Evolutionary conservation across 495 filamentous ascomycete species (phyloP), one percentile per base, ranked within the genome.

Genomic region (Neurospora sp.): DNA sequence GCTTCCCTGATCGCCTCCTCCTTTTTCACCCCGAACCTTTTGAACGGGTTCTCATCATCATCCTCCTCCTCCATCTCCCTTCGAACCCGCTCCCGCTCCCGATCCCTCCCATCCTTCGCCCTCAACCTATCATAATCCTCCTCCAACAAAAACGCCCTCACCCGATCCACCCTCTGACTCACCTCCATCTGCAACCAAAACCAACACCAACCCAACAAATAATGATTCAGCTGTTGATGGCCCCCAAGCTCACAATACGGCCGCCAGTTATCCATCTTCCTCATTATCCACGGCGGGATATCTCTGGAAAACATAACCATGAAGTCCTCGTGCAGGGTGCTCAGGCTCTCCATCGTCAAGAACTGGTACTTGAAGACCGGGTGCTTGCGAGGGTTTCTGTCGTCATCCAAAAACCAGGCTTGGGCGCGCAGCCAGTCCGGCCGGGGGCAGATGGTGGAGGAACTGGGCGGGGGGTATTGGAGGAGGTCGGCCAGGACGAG

Each of bases 41-140:
- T 16, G 76, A 71, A 11, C 76, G 78, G 44, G 82, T 59, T 0
- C 69, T 10, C 27, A 73, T 75, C 20, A 41, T 40, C 22, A 7
- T 38, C n/a, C 27, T 35, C 61, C 11, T 69, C 22, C 1, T 69
- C 38, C 41, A 70, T 18, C 44, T 20, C 16, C 3, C 40, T 70
- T 38, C 68, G 35, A 18, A 37, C 14, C 39, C 41, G 61, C 18
- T 35, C 46, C 41, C 18, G 14, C 27, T 18, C 53, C 48, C n/a
- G 5, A 11, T 27, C 27, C 31, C 35, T 5, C 10, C 46, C 40
- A 40, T 73, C 27, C 16, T 14, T 42, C 27, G 14, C 41, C 14
- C 8, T 46, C 14, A 38, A 14, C n/a, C 35, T 22, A 0, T 39
- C 71, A 39, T 41, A 31, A 11, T 39, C 39, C 16, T 40, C 35